Percentiles rank a stretch among this genome's conserved stretches.
phyloP scores from a whole-genome alignment of 2,329 filamentous ascomycete species.

The Colletotrichum sojae region DNA sequence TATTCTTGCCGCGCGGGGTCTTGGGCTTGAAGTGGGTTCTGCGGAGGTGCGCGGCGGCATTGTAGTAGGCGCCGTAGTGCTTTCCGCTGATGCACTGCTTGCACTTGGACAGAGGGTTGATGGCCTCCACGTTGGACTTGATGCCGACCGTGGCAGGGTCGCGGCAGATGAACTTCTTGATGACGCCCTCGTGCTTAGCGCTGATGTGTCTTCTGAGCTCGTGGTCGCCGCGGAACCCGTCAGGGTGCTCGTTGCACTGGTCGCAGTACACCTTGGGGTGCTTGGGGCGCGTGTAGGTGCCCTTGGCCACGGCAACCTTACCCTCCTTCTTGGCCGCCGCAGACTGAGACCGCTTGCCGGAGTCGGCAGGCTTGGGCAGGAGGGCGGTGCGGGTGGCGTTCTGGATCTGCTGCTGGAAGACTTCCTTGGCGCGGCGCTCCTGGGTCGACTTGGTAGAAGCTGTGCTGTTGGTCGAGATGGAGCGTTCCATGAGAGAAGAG shows the following conservation, averaged over 20 bases:
- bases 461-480: slow-evolving; percentile 61
- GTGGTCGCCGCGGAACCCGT: slow-evolving; percentile 89
- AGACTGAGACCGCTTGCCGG: slow-evolving; percentile 45
- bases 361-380: slow-evolving; percentile 60
- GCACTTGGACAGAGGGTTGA: slow-evolving; percentile 81
- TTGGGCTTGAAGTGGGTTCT: slow-evolving; percentile 88
- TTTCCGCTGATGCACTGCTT: slow-evolving; percentile 85
- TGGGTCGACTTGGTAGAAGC: slow-evolving; percentile 61
- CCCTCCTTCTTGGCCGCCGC: slow-evolving; percentile 53
- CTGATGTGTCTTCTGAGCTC: slow-evolving; percentile 80
- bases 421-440: slow-evolving; percentile 63
- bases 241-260: slow-evolving; percentile 78
- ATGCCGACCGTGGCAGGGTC: slow-evolving; percentile 63
- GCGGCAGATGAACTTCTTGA: slow-evolving; percentile 72
- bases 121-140: slow-evolving; percentile 62
- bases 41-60: slow-evolving; percentile 90
- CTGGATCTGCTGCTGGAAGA: slow-evolving; percentile 61
- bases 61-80: slow-evolving; percentile 92
- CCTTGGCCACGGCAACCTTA: slow-evolving; percentile 60
- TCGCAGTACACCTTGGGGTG: slow-evolving; percentile 80
- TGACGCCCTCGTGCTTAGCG: slow-evolving; percentile 71
- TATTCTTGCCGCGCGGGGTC: slow-evolving; percentile 60
- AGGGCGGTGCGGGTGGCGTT: slow-evolving; percentile 57
- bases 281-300: slow-evolving; percentile 71
- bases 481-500: slow-evolving; percentile 62